Evolutionary conservation across 352 stramenopile genomes (phyloP), one percentile per base, ranked within the genome.

Genomic region (Pythium monospermum): DNA sequence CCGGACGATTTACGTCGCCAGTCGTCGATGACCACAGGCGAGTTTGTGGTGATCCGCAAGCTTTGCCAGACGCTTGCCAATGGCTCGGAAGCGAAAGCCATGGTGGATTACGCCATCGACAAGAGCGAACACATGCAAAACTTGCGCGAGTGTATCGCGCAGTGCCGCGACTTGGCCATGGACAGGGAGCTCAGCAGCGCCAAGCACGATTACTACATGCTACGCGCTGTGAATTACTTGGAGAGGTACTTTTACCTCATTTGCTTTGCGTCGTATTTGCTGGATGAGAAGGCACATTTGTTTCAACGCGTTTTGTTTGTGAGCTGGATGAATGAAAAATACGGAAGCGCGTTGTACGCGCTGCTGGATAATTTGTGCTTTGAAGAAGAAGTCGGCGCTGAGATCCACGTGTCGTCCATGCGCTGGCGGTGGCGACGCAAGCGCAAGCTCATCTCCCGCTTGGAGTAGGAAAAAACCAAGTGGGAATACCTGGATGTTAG

Each of bases 201-300:
- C 23, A 91, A 91, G 59, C 78, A 83, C 21, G 80, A 94, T 41
- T 81, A 75, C 50, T 90, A 87, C 63, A 91, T 93, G 81, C 61
- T 83, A 26, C 75, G 85, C 18, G 76, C 78, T 10, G 84, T 96
- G 36, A 94, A 96, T 57, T 96, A 96, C 62, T 68, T 94, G 8
- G 82, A 93, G 50, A 68, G 85, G 16, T 96, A 94, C 63, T 94
- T 94, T 42, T 93, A 96, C 55, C 72, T 96, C 21, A 71, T 96
- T 36, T 93, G 82, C 64, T 96, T 96, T 25, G 83, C 82, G 13
- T 87, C 84, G 48, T 96, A 94, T 40, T 44, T 94, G 26, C 60
- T 92, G 1, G 83, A 94, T 28, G 72, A 94, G 47, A 69, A 74
- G 21, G 42, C 30, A 2, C 43, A 71, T 19, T 61, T 69, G 13